phyloP scores from a whole-genome alignment of 2,329 filamentous ascomycete genomes.

The Colletotrichum paranaense region DNA sequence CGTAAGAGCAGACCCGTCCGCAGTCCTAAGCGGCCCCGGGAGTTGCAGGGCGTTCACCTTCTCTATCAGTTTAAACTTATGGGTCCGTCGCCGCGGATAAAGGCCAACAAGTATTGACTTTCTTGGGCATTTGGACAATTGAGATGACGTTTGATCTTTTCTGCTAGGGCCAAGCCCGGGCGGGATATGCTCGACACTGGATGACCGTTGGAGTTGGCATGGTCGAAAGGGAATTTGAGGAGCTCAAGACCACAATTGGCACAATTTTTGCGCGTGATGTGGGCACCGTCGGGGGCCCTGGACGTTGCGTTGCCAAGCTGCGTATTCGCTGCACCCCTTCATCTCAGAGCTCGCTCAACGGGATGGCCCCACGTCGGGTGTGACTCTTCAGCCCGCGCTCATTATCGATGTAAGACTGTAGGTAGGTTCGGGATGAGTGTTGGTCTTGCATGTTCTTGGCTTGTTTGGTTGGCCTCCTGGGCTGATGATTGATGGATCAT shows the following conservation, averaged over 20 bases:
- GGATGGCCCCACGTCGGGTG: conserved; percentile 14
- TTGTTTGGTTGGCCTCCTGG: background rate
- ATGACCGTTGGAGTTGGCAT: conserved; percentile 1
- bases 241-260: background rate
- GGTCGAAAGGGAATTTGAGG: background rate
- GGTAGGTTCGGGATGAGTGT: background rate
- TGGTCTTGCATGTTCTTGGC: background rate
- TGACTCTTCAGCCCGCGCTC: conserved; percentile 6
- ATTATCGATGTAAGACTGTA: background rate
- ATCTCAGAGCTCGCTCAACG: conserved; percentile 1
- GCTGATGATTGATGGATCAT: conserved; percentile 13
- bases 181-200: background rate
- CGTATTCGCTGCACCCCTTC: conserved; percentile 27
- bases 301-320: conserved; percentile 1
- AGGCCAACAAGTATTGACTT: conserved; percentile 1
- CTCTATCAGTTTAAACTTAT: conserved; percentile 23
- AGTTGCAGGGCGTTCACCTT: background rate
- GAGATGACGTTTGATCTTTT: background rate
- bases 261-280: conserved; percentile 19
- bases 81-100: conserved; percentile 8
- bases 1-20: background rate
- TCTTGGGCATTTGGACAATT: background rate
- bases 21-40: background rate
- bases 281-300: conserved; percentile 1
- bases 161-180: background rate